Evolutionary conservation across 495 filamentous ascomycete genomes (phyloP), one percentile per base, ranked within the genome.

Genomic region (Talaromyces trachyspermus): DNA sequence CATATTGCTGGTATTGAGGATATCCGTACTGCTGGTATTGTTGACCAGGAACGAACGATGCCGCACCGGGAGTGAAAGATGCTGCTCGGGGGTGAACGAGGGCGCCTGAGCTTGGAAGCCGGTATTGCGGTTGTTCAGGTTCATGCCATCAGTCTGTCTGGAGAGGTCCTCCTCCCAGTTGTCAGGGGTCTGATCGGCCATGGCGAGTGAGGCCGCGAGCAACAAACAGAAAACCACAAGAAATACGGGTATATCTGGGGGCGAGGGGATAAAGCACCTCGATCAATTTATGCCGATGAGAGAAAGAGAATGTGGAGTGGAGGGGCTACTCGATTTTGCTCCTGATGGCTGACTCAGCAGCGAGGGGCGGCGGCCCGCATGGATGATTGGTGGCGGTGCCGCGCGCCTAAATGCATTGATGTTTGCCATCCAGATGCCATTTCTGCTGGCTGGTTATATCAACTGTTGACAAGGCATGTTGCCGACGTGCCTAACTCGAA

Each of bases 161-260:
- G 88, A 81, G 60, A 89, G 83, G 50, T 95, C 92, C 55, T 98
- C 88, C 71, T 98, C 92, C 92, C 92, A 98, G 15, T 86, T 91
- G 50, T 95, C 88, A 38, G 88, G 83, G 29, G 74, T 71, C 50
- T 86, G 78, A 57, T 75, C 76, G 43, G 90, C 84, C 90, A 96
- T 95, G 53, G 59, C 81, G 64, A 49, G 46, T 52, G 42, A 49
- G 37, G 46, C 50, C 63, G 54, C 48, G 50, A 68, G 51, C 48
- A 48, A 60, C 49, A 58, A 54, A 49, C 51, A 47, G 39, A 38
- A 58, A 52, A 51, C 18, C 11, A 48, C 9, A 14, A 39, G 11
- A 49, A 49, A 30, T 2, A 17, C 4, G 2, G 18, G 6, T n/a
- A n/a, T n/a, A n/a, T n/a, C n/a, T n/a, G n/a, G n/a, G n/a, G n/a